Percentiles rank a stretch among this genome's conserved stretches.
These are phyloP conservation scores for Dioszegia crocea DNA, from an alignment of 768 basidiomycete genomes.

Conservation along the genomic window DNA sequence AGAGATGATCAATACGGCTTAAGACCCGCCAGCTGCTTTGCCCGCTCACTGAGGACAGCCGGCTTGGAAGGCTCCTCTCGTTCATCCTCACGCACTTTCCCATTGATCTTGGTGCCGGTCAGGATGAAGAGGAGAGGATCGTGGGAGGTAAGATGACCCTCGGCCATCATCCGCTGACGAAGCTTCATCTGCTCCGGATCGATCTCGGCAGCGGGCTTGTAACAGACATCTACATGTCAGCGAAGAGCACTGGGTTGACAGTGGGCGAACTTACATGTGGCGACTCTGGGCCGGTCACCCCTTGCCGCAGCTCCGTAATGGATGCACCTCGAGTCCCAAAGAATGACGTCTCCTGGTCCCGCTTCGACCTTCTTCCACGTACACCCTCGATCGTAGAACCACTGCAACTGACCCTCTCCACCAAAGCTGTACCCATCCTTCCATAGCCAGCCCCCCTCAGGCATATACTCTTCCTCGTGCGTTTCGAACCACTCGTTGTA, in stretches of 20 bases:
- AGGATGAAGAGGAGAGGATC: slow-evolving; percentile 33
- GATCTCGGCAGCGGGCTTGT: slow-evolving; percentile 41
- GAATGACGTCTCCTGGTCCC: slow-evolving; percentile 46
- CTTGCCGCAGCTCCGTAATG: slow-evolving; percentile 45
- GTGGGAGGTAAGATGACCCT: slow-evolving; percentile 31
- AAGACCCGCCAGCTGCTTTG: slow-evolving; percentile 22
- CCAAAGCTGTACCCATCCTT: slow-evolving; percentile 26
- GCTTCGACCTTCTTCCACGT: slow-evolving; percentile 47
- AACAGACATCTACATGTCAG: slow-evolving; percentile 39
- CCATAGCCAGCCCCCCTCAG: slow-evolving; percentile 28
- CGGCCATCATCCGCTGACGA: slow-evolving; percentile 24
- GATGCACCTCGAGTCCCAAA: slow-evolving; percentile 47
- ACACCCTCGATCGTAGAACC: slow-evolving; percentile 51
- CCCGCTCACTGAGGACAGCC: slow-evolving; percentile 17
- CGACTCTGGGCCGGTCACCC: slow-evolving; percentile 35
- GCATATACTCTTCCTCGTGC: slow-evolving; percentile 28
- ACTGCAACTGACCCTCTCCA: slow-evolving; percentile 33
- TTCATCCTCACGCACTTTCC: slow-evolving; percentile 12
- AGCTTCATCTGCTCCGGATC: slow-evolving; percentile 20
- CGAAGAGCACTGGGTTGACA: not conserved
- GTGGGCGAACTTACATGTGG: slow-evolving; percentile 39
- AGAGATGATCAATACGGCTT: slow-evolving; percentile 9
- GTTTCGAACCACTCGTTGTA: slow-evolving; percentile 48
- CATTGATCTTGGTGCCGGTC: slow-evolving; percentile 10
- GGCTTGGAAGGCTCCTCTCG: slow-evolving; percentile 8